A percentile compares a stretch with the other conserved stretches of the same genome.
Evolutionary conservation across 164 flowering plant species (phyloP).

Genomic region (Kingdonia uniflora): DNA sequence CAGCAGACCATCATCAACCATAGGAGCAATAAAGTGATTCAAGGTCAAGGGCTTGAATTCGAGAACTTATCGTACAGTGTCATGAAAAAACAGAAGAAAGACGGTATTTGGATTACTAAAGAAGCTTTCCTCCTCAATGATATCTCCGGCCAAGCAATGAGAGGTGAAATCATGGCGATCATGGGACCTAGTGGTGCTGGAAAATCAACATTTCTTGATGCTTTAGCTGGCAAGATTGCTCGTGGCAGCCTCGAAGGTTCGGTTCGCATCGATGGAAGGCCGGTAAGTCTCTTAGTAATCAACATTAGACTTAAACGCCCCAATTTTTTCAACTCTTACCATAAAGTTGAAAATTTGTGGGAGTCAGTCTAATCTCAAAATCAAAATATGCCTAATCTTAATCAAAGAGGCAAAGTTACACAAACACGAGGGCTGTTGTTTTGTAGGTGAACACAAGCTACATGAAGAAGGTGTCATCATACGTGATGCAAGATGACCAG

Average conservation of each 20-base stretch:
- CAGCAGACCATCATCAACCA: not conserved
- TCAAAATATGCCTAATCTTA: no score
- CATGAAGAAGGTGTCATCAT: constrained; percentile 72
- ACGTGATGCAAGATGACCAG: constrained; percentile 89
- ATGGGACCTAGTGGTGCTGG: constrained; percentile 88
- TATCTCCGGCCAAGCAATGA: constrained; percentile 66
- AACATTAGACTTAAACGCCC: not conserved
- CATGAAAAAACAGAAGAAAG: constrained; percentile 61
- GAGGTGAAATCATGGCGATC: constrained; percentile 69
- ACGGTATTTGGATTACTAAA: constrained; percentile 56
- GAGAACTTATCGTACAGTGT: constrained; percentile 60
- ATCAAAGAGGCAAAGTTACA: no score
- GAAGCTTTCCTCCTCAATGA: constrained; percentile 70
- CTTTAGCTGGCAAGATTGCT: constrained; percentile 68
- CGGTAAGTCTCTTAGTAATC: constrained; percentile 22
- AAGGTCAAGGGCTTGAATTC: constrained; percentile 60
- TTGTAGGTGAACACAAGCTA: constrained; percentile 61
- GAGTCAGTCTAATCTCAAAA: no score
- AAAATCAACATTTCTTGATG: constrained; percentile 76
- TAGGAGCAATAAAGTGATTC: constrained; percentile 18
- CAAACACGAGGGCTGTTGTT: not conserved
- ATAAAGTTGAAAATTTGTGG: no score
- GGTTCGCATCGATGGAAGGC: constrained; percentile 50
- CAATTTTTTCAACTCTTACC: no score
- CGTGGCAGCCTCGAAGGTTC: constrained; percentile 73